Evolutionary conservation across 75 land plant species (phyloP), one percentile per base, ranked within the genome.

Genomic region (Pinus taeda): DNA sequence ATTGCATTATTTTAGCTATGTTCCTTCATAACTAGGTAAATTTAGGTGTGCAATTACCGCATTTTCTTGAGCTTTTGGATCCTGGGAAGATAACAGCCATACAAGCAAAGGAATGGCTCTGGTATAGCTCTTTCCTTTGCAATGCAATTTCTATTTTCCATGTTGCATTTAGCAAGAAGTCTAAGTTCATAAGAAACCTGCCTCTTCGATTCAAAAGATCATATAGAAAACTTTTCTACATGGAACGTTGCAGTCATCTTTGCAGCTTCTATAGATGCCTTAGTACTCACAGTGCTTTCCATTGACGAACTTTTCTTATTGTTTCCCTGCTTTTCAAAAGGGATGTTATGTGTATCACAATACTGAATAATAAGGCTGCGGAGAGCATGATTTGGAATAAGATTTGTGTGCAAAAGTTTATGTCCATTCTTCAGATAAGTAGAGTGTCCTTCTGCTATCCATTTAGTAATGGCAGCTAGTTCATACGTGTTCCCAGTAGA

Each of bases 401-500:
- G 79, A 56, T 82, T 84, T 76, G 76, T 79, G 69, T 89, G 86
- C 26, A 79, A 74, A 30, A 93, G 90, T 80, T 65, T 83, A 78
- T 83, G 87, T 36, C 91, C 90, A 59, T 81, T 89, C 71, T 90
- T 91, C 0, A 94, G 97, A 69, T 94, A 94, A 0, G 94, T 86
- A 22, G 75, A 67, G 72, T 90, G 90, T 30, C 94, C 94, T 30
- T 85, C 76, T 37, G 90, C 71, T 60, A 94, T 79, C 97, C 94
- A 91, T 60, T 81, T 79, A 15, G 75, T 70, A 39, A 92, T 92
- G 12, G 92, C 88, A 33, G 57, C 65, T 17, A 92, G 76, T 57
- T 94, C 97, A 65, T 94, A 94, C 5, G 92, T 92, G 17, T 94
- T 92, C 12, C 96, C 96, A 3, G 93, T 82, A 4, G 92, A 71